Conservation (phyloP, 2,329 filamentous ascomycete genomes). For the Madurella mycetomatis region DNA sequence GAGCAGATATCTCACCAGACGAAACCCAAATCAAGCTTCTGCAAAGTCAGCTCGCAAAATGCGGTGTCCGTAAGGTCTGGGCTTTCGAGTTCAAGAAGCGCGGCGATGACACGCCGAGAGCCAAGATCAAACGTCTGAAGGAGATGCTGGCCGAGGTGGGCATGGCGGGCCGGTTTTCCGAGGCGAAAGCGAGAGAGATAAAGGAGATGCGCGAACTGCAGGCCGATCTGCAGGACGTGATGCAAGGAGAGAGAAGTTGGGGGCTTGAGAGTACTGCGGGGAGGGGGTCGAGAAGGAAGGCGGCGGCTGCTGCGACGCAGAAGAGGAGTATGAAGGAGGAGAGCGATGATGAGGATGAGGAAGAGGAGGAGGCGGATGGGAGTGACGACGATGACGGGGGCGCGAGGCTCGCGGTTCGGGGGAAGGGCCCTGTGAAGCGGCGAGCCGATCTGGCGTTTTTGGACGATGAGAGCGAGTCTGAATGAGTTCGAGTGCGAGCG, state of each 20-base stretch:
- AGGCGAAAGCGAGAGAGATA: constrained; percentile 78
- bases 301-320: constrained; percentile 32
- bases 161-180: constrained; percentile 84
- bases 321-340: constrained; percentile 28
- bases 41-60: constrained; percentile 82
- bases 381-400: constrained; percentile 24
- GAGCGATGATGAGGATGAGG: constrained; percentile 28
- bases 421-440: constrained; percentile 40
- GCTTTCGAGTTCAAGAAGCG: constrained; percentile 74
- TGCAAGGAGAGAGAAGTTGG: constrained; percentile 77
- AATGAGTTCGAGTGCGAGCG: constrained; percentile 36
- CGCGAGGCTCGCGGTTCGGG: constrained; percentile 30
- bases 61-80: constrained; percentile 91
- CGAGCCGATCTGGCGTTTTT: constrained; percentile 59
- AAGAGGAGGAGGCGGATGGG: constrained; percentile 33
- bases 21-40: constrained; percentile 82
- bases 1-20: constrained; percentile 49
- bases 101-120: constrained; percentile 59
- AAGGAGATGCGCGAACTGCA: constrained; percentile 80
- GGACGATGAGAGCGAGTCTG: constrained; percentile 64
- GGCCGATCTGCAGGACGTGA: constrained; percentile 78
- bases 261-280: constrained; percentile 46
- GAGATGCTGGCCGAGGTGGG: constrained; percentile 74
- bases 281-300: constrained; percentile 40
- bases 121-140: constrained; percentile 79